Conservation (phyloP, 306 rosid species). For the Datisca glomerata region DNA sequence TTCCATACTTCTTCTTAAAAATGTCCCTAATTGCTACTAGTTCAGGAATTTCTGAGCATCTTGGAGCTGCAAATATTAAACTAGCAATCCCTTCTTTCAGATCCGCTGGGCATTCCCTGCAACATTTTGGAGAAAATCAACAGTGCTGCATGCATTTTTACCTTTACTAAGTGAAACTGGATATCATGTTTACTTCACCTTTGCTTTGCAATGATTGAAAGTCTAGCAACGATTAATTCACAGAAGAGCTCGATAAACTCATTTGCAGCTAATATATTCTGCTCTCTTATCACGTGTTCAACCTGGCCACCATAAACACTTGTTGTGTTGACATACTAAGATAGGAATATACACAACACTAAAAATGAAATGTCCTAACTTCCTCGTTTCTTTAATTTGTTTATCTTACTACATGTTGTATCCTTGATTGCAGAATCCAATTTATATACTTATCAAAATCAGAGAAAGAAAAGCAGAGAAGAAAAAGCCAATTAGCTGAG, state of each 20-base stretch:
- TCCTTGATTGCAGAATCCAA: too few relatives aligned
- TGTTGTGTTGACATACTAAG: too few relatives aligned
- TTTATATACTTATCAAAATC: too few relatives aligned
- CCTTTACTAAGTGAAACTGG: too few relatives aligned
- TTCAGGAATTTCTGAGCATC: slow-evolving; percentile 97
- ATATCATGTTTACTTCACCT: slow-evolving; percentile 28
- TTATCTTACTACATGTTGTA: too few relatives aligned
- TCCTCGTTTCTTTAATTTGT: too few relatives aligned
- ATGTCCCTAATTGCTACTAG: slow-evolving; percentile 49
- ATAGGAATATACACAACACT: too few relatives aligned
- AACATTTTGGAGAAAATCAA: slow-evolving; percentile 17
- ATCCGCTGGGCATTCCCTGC: slow-evolving; percentile 92
- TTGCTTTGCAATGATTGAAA: slow-evolving; percentile 77
- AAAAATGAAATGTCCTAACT: too few relatives aligned
- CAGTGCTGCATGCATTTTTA: background rate
- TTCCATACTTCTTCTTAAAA: slow-evolving; percentile 92
- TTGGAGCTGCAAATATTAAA: slow-evolving; percentile 77
- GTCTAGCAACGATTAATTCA: slow-evolving; percentile 72
- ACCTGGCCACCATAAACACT: slow-evolving; percentile 37
- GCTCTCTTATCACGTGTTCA: slow-evolving; percentile 96
- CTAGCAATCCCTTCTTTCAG: slow-evolving; percentile 93
- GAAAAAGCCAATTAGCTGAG: too few relatives aligned
- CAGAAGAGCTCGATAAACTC: slow-evolving; percentile 92
- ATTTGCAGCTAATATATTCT: slow-evolving; percentile 85
- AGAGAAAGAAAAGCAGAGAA: too few relatives aligned